A percentile compares a stretch with the other conserved stretches of the same genome.
These are phyloP conservation scores for Neofusicoccum sp. DNA, from an alignment of 2,329 filamentous ascomycete genomes.

Conservation along the genomic window DNA sequence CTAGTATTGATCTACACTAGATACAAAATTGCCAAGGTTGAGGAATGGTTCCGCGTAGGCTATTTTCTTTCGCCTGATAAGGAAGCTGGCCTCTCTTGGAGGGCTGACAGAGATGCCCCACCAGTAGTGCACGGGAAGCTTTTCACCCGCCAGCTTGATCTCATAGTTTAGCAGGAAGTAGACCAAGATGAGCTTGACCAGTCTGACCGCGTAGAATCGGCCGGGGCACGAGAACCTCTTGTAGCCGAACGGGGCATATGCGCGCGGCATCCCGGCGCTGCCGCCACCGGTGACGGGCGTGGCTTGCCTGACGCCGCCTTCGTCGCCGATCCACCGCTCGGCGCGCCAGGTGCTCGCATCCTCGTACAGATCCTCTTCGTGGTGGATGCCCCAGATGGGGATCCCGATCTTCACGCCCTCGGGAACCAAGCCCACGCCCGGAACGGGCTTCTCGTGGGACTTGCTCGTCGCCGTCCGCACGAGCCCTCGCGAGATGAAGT, in stretches of 20 bases:
- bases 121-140: neutral
- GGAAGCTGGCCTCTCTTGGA: neutral
- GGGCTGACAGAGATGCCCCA: neutral
- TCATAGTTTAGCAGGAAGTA: slow-evolving; percentile 12
- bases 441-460: neutral
- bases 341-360: neutral
- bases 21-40: too few relatives aligned
- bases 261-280: neutral
- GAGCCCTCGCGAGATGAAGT: neutral
- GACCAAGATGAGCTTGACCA: slow-evolving; percentile 41
- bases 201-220: slow-evolving; percentile 49
- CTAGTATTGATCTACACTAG: too few relatives aligned
- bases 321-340: neutral
- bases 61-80: neutral
- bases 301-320: neutral
- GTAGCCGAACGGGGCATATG: slow-evolving; percentile 39
- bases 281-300: neutral
- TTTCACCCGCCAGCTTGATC: slow-evolving; percentile 8
- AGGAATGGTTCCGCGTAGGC: neutral
- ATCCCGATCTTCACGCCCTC: neutral
- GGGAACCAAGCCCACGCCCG: neutral
- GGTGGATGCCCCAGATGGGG: neutral
- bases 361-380: neutral
- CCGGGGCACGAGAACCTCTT: slow-evolving; percentile 52
- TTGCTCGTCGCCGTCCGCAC: neutral